Conservation (phyloP, 2,329 filamentous ascomycete genomes). For the Aspergillus aculeatinus region DNA sequence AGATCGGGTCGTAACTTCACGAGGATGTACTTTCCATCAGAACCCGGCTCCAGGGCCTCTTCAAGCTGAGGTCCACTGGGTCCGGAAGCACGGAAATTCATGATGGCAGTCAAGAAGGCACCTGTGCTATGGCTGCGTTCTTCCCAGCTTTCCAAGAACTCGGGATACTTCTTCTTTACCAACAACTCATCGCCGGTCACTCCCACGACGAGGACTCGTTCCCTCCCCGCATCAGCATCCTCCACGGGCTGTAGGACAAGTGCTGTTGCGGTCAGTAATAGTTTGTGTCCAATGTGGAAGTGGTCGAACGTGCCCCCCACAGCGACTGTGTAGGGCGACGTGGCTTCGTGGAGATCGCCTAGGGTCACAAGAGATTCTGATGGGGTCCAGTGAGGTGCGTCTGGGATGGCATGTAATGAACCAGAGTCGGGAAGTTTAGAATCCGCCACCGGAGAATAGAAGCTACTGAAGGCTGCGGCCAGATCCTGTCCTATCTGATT, state of each 20-base stretch:
- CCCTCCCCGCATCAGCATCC: slow-evolving; percentile 31
- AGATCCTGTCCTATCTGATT: slow-evolving; percentile 29
- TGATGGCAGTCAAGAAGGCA: slow-evolving; percentile 65
- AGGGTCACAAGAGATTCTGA: slow-evolving; percentile 23
- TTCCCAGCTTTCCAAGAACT: slow-evolving; percentile 78
- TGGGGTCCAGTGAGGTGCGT: slow-evolving; percentile 22
- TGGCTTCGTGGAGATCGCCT: slow-evolving; percentile 17
- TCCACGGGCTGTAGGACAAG: slow-evolving; percentile 62
- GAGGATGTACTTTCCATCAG: slow-evolving; percentile 41
- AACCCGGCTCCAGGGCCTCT: slow-evolving; percentile 36
- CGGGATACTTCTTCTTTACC: slow-evolving; percentile 82
- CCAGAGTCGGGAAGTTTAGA: slow-evolving; percentile 20
- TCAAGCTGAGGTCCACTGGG: slow-evolving; percentile 33
- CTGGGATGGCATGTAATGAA: slow-evolving; percentile 23
- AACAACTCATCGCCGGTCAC: slow-evolving; percentile 86
- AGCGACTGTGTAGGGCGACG: slow-evolving; percentile 62
- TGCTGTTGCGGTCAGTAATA: slow-evolving; percentile 85
- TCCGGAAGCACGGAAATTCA: slow-evolving; percentile 57
- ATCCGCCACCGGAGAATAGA: slow-evolving; percentile 14
- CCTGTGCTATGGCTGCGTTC: slow-evolving; percentile 67
- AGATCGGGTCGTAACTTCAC: slow-evolving; percentile 60
- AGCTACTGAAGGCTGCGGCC: slow-evolving; percentile 37
- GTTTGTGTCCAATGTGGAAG: slow-evolving; percentile 90
- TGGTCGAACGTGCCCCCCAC: slow-evolving; percentile 97
- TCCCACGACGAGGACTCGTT: slow-evolving; percentile 70